These are phyloP conservation scores for Ustilago lituana DNA, from an alignment of 1,284 basidiomycete genomes.

Conservation along the genomic window DNA sequence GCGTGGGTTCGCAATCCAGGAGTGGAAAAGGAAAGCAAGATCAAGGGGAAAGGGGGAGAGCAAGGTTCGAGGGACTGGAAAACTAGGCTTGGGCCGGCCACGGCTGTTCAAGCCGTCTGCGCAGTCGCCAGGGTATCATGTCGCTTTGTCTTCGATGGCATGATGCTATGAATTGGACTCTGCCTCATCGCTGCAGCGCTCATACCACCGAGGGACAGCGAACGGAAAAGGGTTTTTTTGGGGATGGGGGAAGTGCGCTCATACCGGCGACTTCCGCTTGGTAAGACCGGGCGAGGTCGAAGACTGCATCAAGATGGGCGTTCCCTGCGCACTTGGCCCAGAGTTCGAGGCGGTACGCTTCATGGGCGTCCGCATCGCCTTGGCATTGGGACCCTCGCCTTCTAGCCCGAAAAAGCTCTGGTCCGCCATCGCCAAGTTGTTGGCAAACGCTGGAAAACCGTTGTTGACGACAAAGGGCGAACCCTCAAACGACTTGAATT, in stretches of 20 bases:
- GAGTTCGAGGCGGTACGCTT: conserved; percentile 55
- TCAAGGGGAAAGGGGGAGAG: not conserved
- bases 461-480: conserved; percentile 26
- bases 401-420: conserved; percentile 33
- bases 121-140: conserved; percentile 17
- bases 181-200: not conserved
- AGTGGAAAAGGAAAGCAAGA: too few relatives aligned
- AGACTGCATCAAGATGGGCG: conserved; percentile 31
- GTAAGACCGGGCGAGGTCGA: conserved; percentile 31
- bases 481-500: conserved; percentile 35
- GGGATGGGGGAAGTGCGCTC: not conserved
- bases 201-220: not conserved
- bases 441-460: conserved; percentile 23
- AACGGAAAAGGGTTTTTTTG: not conserved
- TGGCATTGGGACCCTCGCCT: conserved; percentile 47
- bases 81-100: conserved; percentile 8
- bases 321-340: conserved; percentile 41
- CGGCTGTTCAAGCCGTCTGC: conserved; percentile 4
- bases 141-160: too few relatives aligned
- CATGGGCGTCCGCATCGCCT: conserved; percentile 55
- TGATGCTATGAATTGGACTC: too few relatives aligned
- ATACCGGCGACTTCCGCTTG: conserved; percentile 45
- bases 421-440: conserved; percentile 22
- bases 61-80: too few relatives aligned
- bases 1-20: not conserved